These are phyloP conservation scores for Talaromyces rugulosus DNA, from an alignment of 2,329 filamentous ascomycete genomes.

Conservation along the genomic window DNA sequence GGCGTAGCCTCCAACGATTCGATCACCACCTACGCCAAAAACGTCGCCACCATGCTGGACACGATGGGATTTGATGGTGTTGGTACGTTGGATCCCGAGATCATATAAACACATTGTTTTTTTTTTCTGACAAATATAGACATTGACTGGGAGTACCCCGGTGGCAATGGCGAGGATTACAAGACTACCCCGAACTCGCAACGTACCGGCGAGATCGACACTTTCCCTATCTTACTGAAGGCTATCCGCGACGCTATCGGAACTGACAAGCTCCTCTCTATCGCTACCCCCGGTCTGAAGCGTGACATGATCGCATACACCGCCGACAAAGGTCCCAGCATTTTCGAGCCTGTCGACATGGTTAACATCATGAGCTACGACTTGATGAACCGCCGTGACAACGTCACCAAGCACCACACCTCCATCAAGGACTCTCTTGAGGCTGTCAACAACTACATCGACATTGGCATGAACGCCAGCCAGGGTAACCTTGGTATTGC, in stretches of 20 bases:
- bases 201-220: slow-evolving; percentile 57
- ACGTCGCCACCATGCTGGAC: slow-evolving; percentile 60
- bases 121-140: slow-evolving; percentile 39
- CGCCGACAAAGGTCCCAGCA: slow-evolving; percentile 51
- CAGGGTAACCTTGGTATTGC: slow-evolving; percentile 65
- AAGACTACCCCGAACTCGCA: slow-evolving; percentile 56
- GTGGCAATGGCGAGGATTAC: slow-evolving; percentile 67
- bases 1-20: slow-evolving; percentile 49
- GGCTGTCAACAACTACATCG: slow-evolving; percentile 56
- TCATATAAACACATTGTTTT: neutral
- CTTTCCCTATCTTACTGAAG: slow-evolving; percentile 58
- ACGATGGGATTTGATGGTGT: slow-evolving; percentile 62
- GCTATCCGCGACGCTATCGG: slow-evolving; percentile 58
- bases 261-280: slow-evolving; percentile 57
- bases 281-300: slow-evolving; percentile 61
- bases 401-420: slow-evolving; percentile 60
- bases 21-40: slow-evolving; percentile 59
- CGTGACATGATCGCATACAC: slow-evolving; percentile 68
- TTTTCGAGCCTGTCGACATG: slow-evolving; percentile 60
- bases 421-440: slow-evolving; percentile 54
- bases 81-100: slow-evolving; percentile 29
- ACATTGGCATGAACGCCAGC: slow-evolving; percentile 50
- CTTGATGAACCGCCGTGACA: slow-evolving; percentile 66
- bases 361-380: slow-evolving; percentile 72
- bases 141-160: slow-evolving; percentile 63